Base-by-base conservation (phyloP, 768 basidiomycete genomes). In the Scleroderma citrinum region DNA sequence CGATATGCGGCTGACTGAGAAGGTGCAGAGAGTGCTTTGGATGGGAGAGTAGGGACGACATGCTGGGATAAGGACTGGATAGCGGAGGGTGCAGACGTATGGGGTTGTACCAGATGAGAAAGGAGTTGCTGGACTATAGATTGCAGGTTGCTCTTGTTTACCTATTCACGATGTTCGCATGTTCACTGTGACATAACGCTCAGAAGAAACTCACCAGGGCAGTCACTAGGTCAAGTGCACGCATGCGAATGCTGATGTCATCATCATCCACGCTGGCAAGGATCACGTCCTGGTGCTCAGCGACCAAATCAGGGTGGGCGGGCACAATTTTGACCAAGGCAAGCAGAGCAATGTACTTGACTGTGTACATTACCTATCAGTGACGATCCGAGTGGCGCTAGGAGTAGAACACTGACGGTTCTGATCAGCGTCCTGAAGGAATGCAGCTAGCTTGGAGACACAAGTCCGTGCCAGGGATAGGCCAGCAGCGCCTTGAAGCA, bases 311-410 rank as follows among this genome's bases (percentile, higher is more conserved):
- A 1, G 92, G 87, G 62, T 96, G 88, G 6, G 87, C 82, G 1
- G 92, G 93, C 1, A 94, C 92, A 58, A 99, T 97, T 70, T 96
- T 95, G 48, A 86, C 87, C 80, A 99, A 79, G 2, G 96, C 95
- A 38, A 96, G 76, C 26, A 99, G 76, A 0, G 96, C 88, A 52
- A 99, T 98, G 64, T 98, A 99, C 65, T 95, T 93, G 66, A 99
- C 95, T 99, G 59, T n/a, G 57, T 57, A 42, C 48, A 47, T 47
- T 53, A 47, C 46, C 37, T 44, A 56, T 48, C 47, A 66, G 56
- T 54, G 46, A 51, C 29, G 38, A 20, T 30, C 47, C 34, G 30
- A 53, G 13, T 24, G 38, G 44, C 21, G 43, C 39, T 48, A 55
- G 51, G 52, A 29, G 50, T 41, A 53, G 44, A 35, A 52, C 47